Base-by-base conservation (phyloP, 208 protist species). In the Strigomonas culicis region DNA sequence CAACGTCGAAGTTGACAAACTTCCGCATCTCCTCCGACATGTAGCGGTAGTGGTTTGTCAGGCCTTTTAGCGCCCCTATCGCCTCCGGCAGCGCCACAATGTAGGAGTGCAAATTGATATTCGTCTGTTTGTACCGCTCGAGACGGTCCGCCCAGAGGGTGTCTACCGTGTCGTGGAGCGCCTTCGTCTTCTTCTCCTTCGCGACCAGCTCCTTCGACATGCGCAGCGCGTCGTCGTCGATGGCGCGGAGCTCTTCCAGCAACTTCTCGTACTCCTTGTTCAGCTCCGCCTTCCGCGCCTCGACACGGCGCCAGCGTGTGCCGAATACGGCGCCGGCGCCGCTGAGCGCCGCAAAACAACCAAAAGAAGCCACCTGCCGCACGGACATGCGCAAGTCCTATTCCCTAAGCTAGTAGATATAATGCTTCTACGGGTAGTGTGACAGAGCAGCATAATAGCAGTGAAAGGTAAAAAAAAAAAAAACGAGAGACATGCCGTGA, bases 21-120 rank as follows among this genome's bases (percentile, higher is more conserved):
- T 81, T 77, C 0, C 75, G 75, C 83, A 92, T 86, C 69, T 91
- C 79, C 31, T 73, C 74, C 0, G 63, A 57, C 86, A 95, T 91
- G 80, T 92, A 91, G 32, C 74, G 72, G 61, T 92, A 95, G 75
- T 92, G 89, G 53, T 82, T 90, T 15, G 77, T 79, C 8, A 92
- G 53, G 1, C 85, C 86, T 43, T 88, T 83, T 28, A 92, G 60
- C 1, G 66, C 74, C 0, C 86, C 86, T 43, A 92, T 59, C 1
- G 81, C 83, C 67, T 95, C 85, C 6, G 89, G 89, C 34, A 95
- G 65, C 2, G 86, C 86, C 0, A 66, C 59, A 27, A 92, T 56
- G 68, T 85, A 92, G 2, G 82, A 77, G 31, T 88, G 75, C 41
- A 88, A 34, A 59, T 91, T 77, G n/a, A 76, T 55, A 57, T 80